Conservation (phyloP, 768 basidiomycete genomes). For the Goffeauzyma gilvescens region DNA sequence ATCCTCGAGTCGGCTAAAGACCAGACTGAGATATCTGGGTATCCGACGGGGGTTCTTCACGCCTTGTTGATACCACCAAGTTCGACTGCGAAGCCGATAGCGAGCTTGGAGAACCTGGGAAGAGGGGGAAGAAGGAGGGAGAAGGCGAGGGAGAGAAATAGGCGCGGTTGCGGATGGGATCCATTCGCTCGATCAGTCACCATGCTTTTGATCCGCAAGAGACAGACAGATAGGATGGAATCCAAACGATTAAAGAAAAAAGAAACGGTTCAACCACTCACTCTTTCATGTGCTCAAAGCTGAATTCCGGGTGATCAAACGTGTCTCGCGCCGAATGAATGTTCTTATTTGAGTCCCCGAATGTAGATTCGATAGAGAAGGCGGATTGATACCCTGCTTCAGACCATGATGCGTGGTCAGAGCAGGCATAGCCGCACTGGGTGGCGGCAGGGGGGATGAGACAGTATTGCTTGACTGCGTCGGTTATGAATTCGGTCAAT, state of each 20-base stretch:
- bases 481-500: constrained; percentile 61
- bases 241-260: too few species aligned
- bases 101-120: constrained; percentile 56
- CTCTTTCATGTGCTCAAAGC: constrained; percentile 67
- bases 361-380: constrained; percentile 49
- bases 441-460: constrained; percentile 75
- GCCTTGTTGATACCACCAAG: constrained; percentile 39
- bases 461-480: constrained; percentile 53
- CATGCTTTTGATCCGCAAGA: too few species aligned
- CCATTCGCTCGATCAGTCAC: too few species aligned
- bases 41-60: too few species aligned
- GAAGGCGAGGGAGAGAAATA: too few species aligned
- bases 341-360: constrained; percentile 43
- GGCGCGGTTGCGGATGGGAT: too few species aligned
- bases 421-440: constrained; percentile 78
- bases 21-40: too few species aligned
- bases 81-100: constrained; percentile 60
- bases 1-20: too few species aligned
- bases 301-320: constrained; percentile 68
- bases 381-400: constrained; percentile 69
- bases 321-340: constrained; percentile 68
- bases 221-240: too few species aligned
- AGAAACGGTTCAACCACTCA: too few species aligned
- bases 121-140: too few species aligned
- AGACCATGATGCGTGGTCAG: constrained; percentile 50